These are phyloP conservation scores for Spathaspora jeffriesii DNA, from an alignment of 1,139 yeast species.

Conservation along the genomic window DNA sequence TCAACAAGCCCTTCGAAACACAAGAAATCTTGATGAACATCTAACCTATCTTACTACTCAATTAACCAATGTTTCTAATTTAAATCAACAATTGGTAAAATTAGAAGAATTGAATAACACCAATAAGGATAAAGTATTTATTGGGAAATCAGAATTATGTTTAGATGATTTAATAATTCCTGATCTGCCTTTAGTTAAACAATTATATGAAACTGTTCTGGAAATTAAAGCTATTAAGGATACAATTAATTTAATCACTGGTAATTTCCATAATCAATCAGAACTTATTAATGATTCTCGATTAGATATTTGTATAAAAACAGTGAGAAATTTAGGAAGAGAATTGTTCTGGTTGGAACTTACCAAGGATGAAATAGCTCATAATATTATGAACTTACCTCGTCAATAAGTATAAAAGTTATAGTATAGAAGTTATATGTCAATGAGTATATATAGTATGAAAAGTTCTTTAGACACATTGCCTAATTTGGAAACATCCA, in stretches of 20 bases:
- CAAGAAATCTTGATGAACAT: slow-evolving; percentile 31
- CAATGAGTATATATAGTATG: not conserved
- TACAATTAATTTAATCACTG: slow-evolving; percentile 56
- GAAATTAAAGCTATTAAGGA: slow-evolving; percentile 74
- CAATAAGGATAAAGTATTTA: slow-evolving; percentile 19
- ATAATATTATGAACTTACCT: slow-evolving; percentile 21
- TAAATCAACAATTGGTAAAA: slow-evolving; percentile 24
- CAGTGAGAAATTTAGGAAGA: slow-evolving; percentile 67
- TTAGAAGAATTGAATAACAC: slow-evolving; percentile 25
- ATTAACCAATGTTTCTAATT: slow-evolving; percentile 24
- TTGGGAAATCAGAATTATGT: slow-evolving; percentile 16
- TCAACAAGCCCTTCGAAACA: slow-evolving; percentile 39
- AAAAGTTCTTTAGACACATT: not conserved
- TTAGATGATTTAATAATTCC: slow-evolving; percentile 41
- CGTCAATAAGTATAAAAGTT: slow-evolving; percentile 1
- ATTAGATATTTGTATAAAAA: slow-evolving; percentile 56
- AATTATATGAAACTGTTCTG: slow-evolving; percentile 64
- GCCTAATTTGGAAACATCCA: slow-evolving; percentile 1
- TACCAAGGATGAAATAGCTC: slow-evolving; percentile 32
- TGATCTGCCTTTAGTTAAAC: slow-evolving; percentile 42
- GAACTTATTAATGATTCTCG: slow-evolving; percentile 37
- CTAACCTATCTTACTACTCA: slow-evolving; percentile 32
- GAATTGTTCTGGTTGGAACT: slow-evolving; percentile 66
- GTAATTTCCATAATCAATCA: slow-evolving; percentile 38
- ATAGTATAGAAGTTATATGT: too few relatives aligned